phyloP scores from a whole-genome alignment of 495 filamentous ascomycete species.

The Chaetomidium leptoderma region DNA sequence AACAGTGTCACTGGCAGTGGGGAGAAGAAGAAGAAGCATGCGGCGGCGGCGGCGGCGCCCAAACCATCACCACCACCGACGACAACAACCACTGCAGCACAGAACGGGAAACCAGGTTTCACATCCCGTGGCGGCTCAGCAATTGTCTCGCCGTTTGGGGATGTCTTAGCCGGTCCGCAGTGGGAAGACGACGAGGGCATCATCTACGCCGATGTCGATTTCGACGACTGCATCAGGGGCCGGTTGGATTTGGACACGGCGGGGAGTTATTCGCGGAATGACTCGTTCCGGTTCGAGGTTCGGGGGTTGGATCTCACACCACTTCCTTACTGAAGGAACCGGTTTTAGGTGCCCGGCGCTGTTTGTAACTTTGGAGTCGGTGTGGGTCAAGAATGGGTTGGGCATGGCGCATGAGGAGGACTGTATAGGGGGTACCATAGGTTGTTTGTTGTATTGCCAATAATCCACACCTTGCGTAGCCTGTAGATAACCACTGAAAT shows the following conservation, averaged over 20 bases:
- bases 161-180: constrained; percentile 72
- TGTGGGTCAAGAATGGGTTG: too few relatives aligned
- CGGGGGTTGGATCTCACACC: constrained; percentile 69
- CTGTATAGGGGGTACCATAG: too few relatives aligned
- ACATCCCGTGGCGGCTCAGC: constrained; percentile 72
- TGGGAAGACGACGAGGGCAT: constrained; percentile 68
- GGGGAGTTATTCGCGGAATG: constrained; percentile 73
- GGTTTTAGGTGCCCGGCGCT: too few relatives aligned
- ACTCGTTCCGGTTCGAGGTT: constrained; percentile 74
- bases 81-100: background rate
- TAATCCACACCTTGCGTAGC: background rate
- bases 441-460: background rate
- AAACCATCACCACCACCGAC: constrained; percentile 8
- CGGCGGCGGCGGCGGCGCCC: background rate
- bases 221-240: constrained; percentile 50
- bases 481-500: background rate
- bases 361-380: background rate
- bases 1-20: too few relatives aligned
- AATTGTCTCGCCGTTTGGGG: constrained; percentile 74
- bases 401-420: too few relatives aligned
- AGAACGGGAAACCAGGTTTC: constrained; percentile 31
- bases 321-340: constrained; percentile 52
- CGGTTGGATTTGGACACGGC: constrained; percentile 65
- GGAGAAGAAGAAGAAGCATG: background rate
- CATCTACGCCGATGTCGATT: constrained; percentile 47